Conservation (phyloP, 352 stramenopile species). For the Globisporangium apiculatum region DNA sequence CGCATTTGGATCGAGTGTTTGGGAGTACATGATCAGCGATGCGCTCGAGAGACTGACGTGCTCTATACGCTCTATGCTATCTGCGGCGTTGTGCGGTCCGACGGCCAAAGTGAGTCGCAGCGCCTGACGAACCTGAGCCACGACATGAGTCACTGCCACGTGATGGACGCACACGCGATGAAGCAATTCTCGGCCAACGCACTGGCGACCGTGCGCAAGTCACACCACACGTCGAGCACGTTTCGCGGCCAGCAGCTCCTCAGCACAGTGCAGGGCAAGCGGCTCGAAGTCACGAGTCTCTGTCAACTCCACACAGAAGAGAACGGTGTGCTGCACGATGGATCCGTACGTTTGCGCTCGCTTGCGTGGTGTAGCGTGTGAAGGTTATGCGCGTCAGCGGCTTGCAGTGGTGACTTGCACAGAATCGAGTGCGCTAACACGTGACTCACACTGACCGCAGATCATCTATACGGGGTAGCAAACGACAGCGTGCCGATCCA, state of each 20-base stretch:
- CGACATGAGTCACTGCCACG: slow-evolving; percentile 59
- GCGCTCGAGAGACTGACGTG: no score
- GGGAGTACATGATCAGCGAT: no score
- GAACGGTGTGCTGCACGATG: slow-evolving; percentile 31
- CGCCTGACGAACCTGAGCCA: slow-evolving; percentile 57
- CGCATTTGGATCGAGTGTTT: no score
- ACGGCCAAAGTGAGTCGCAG: slow-evolving; percentile 37
- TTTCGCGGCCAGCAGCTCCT: slow-evolving; percentile 68
- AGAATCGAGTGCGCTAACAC: neutral
- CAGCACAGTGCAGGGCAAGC: slow-evolving; percentile 60
- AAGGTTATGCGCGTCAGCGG: neutral
- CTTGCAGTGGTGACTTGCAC: no score
- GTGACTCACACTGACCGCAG: neutral
- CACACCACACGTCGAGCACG: slow-evolving; percentile 45
- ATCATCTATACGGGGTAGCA: neutral
- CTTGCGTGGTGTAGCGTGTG: neutral
- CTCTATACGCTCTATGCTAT: neutral
- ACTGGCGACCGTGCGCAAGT: slow-evolving; percentile 27
- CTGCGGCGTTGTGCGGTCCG: neutral
- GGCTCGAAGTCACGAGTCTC: slow-evolving; percentile 63
- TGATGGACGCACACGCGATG: slow-evolving; percentile 51
- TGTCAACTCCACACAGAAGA: slow-evolving; percentile 60
- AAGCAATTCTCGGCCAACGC: slow-evolving; percentile 55
- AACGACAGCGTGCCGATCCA: neutral
- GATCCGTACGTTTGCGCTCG: slow-evolving; percentile 21